These are phyloP conservation scores for Nevesoporus exiguus DNA, from an alignment of 768 basidiomycete species.

Conservation along the genomic window DNA sequence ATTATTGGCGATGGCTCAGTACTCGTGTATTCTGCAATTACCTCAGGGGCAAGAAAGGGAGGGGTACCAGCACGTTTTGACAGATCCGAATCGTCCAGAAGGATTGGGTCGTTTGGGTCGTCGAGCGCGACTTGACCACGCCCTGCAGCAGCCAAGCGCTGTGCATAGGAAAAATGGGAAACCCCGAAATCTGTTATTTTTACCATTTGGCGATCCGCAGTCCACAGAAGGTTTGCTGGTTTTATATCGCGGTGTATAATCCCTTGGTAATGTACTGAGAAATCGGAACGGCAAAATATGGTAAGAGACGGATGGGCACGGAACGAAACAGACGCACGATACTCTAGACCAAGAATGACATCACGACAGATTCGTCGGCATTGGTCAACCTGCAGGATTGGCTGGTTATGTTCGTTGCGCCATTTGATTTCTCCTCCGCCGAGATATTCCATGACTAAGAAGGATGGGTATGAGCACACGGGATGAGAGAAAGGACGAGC, in stretches of 20 bases:
- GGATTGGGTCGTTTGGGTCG: slow-evolving; percentile 55
- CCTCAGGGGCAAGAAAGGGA: slow-evolving; percentile 94
- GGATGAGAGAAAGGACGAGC: slow-evolving; percentile 3
- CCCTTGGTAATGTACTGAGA: slow-evolving; percentile 88
- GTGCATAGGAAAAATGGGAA: slow-evolving; percentile 91
- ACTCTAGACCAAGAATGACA: slow-evolving; percentile 91
- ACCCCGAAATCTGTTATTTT: slow-evolving; percentile 99
- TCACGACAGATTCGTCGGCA: slow-evolving; percentile 88
- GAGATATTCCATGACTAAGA: slow-evolving; percentile 91
- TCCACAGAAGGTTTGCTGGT: slow-evolving; percentile 94
- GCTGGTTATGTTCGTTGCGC: slow-evolving; percentile 60
- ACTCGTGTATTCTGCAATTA: slow-evolving; percentile 64
- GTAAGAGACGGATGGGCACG: slow-evolving; percentile 5
- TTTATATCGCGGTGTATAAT: slow-evolving; percentile 99
- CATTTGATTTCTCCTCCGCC: slow-evolving; percentile 94
- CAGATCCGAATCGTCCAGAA: slow-evolving; percentile 81
- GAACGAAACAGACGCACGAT: slow-evolving; percentile 57
- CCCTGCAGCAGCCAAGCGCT: slow-evolving; percentile 67
- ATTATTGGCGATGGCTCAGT: slow-evolving; percentile 35
- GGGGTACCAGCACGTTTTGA: slow-evolving; percentile 93
- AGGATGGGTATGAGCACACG: slow-evolving; percentile 20
- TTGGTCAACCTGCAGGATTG: slow-evolving; percentile 80
- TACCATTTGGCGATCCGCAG: slow-evolving; percentile 78
- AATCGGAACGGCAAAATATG: background rate
- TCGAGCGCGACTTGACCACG: slow-evolving; percentile 35